Percentiles rank a stretch among this genome's conserved stretches.
These are phyloP conservation scores for Yarrowia divulgata DNA, from an alignment of 805 yeast genomes.

Conservation along the genomic window DNA sequence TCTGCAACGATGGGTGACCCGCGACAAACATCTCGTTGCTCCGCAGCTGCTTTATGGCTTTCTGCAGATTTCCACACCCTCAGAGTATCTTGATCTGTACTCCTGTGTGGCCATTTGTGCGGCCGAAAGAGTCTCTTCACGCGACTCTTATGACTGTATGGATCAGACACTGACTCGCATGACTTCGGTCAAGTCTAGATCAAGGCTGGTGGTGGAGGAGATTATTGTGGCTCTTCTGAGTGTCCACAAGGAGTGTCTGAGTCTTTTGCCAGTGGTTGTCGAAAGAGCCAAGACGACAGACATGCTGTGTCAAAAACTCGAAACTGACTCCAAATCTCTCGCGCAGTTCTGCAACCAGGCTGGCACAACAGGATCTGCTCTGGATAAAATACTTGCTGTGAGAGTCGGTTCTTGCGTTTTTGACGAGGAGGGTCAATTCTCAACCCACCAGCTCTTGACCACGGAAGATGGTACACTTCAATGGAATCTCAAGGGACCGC, in stretches of 20 bases:
- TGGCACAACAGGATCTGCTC: background rate
- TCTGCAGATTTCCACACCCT: background rate
- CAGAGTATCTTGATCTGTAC: background rate
- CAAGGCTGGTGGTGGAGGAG: background rate
- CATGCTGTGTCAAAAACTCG: background rate
- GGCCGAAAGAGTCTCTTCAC: background rate
- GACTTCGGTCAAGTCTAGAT: background rate
- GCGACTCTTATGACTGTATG: background rate
- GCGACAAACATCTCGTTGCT: slow-evolving; percentile 7
- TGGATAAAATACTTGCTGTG: background rate
- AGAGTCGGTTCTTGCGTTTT: background rate
- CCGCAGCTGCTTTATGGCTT: background rate
- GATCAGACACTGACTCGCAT: background rate
- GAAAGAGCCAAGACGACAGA: background rate
- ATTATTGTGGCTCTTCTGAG: background rate
- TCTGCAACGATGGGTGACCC: slow-evolving; percentile 2
- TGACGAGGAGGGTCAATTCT: background rate
- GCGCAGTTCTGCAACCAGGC: background rate
- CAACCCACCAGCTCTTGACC: background rate
- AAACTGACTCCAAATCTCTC: background rate
- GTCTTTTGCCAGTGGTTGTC: slow-evolving; percentile 4
- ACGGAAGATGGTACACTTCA: background rate
- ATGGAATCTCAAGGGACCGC: slow-evolving; percentile 1
- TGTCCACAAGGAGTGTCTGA: slow-evolving; percentile 22
- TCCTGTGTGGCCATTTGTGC: background rate